Evolutionary conservation across 2,329 filamentous ascomycete species (phyloP).

Genomic region (Clarireedia hainanense): DNA sequence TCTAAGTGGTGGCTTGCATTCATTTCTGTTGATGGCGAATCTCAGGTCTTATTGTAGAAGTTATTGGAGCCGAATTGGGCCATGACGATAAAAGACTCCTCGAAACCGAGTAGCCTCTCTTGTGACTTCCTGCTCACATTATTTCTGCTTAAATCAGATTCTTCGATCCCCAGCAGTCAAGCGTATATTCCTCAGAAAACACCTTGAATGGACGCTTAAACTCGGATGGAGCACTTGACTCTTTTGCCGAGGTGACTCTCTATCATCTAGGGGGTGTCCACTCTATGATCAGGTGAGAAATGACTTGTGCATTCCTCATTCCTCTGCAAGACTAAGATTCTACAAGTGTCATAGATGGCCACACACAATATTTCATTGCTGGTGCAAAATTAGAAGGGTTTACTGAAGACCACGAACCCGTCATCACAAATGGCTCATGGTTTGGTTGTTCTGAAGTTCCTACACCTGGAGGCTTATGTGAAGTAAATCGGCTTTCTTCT

Average conservation of each 20-base stretch:
- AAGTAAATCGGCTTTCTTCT: conserved; percentile 13
- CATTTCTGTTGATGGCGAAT: too few relatives aligned
- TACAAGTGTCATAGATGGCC: conserved; percentile 7
- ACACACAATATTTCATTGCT: conserved; percentile 25
- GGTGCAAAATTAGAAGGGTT: conserved; percentile 13
- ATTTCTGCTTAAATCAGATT: conserved; percentile 14
- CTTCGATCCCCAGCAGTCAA: conserved; percentile 18
- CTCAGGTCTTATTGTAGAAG: too few relatives aligned
- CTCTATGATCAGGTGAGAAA: conserved; percentile 25
- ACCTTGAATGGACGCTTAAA: conserved; percentile 23
- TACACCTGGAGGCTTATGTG: conserved; percentile 24
- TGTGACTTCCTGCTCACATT: neutral
- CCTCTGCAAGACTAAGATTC: neutral
- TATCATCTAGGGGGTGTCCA: conserved; percentile 30
- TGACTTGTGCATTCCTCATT: neutral
- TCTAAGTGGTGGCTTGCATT: neutral
- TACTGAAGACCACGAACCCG: conserved; percentile 3
- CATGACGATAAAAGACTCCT: neutral
- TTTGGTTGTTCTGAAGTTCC: conserved; percentile 22
- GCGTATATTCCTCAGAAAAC: conserved; percentile 5
- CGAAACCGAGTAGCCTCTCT: neutral
- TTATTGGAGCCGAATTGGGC: too few relatives aligned
- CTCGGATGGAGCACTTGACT: conserved; percentile 28
- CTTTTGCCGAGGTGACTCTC: conserved; percentile 40
- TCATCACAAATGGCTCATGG: conserved; percentile 17